Conservation (phyloP, 176 grass and related monocot genomes). For the Avena atlantica region DNA sequence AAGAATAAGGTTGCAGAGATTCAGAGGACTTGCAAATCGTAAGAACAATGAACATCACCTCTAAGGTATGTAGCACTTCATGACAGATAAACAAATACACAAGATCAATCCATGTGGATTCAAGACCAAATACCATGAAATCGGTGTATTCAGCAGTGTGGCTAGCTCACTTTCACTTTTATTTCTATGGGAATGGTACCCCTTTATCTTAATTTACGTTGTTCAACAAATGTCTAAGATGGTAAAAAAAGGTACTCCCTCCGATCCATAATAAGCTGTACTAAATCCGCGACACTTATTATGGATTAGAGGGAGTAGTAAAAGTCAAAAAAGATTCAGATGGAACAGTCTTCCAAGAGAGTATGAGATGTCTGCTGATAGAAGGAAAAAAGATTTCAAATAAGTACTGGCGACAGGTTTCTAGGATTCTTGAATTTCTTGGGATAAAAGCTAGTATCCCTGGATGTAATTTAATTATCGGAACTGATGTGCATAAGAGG, state of each 20-base stretch:
- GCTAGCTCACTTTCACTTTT: background rate
- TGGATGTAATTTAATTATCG: background rate
- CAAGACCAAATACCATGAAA: background rate
- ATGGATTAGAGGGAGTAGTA: background rate
- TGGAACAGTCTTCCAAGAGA: background rate
- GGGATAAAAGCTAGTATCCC: conserved; percentile 10
- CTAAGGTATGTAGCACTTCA: background rate
- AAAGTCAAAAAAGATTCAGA: background rate
- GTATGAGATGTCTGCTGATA: background rate
- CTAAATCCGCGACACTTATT: no score
- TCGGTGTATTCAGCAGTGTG: background rate
- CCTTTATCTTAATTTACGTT: background rate
- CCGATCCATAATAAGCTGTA: no score
- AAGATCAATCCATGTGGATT: conserved; percentile 7
- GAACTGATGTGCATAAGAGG: background rate
- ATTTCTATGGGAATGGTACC: conserved; percentile 10
- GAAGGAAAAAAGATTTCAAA: background rate
- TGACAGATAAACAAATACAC: background rate
- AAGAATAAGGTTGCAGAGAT: conserved; percentile 10
- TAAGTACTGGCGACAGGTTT: background rate
- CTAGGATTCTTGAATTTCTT: background rate
- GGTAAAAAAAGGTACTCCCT: background rate
- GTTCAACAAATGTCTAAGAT: conserved; percentile 15
- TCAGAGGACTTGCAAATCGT: background rate
- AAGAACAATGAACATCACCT: background rate